Evolutionary conservation across 2,329 filamentous ascomycete species (phyloP), one percentile per base, ranked within the genome.

Genomic region (Trichoderma guizhouense): DNA sequence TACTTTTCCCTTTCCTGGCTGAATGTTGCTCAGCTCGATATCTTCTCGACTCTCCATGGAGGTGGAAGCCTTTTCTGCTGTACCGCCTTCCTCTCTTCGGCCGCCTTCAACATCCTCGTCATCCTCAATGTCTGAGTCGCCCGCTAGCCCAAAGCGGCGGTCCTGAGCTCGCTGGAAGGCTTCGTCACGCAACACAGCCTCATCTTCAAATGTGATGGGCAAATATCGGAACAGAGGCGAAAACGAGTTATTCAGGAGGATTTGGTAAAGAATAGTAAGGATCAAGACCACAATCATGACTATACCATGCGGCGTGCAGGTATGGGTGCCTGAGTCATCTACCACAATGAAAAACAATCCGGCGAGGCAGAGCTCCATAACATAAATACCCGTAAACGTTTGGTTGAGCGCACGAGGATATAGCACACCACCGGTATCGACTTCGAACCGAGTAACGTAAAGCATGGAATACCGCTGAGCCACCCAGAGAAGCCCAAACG

Each of bases 391-490:
- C 0, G 94, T 96, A 78, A 99, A 98, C 0, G 96, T 92, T 79
- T 98, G 95, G 78, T 98, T 98, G 82, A 98, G 93, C 1, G 96
- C 96, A 43, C 91, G 89, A 0, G 96, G 96, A 77, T 97, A 99
- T 66, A 98, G 84, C 1, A 98, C 87, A 57, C 96, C 96, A 53
- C 96, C 96, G 0, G 95, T 99, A 81, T 99, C 96, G 73, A 92
- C 90, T 75, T 91, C 89, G 80, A 97, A 97, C 67, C 94, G 92
- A 30, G 91, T 97, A 72, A 99, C 95, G 77, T 98, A 99, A 24
- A 99, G 88, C 84, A 97, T 97, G 76, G 95, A 95, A 82, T 98
- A 98, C n/a, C 95, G 90, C 80, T 98, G 94, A 1, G 96, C 95
- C 58, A 98, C 86, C 95, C 95, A 99, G 74, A 98, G 91, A 0